These are phyloP conservation scores for Jatropha multifida DNA, from an alignment of 441 rosid genomes.

Conservation along the genomic window DNA sequence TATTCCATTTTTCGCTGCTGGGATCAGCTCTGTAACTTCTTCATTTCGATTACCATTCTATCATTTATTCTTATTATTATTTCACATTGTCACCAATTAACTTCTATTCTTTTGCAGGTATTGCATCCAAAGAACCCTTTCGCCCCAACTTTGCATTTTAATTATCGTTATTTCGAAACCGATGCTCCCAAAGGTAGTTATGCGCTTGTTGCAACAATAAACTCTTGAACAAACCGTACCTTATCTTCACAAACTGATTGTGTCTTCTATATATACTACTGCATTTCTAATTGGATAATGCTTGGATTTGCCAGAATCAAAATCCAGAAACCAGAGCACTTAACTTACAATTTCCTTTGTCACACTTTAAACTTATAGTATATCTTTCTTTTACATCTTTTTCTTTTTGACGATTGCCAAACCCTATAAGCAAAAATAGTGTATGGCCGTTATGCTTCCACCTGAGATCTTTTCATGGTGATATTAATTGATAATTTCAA, in stretches of 20 bases:
- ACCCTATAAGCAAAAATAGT: background rate
- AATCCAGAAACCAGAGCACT: background rate
- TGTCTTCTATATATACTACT: background rate
- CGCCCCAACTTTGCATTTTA: conserved; percentile 94
- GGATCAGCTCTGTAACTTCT: conserved; percentile 77
- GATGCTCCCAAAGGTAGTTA: conserved; percentile 86
- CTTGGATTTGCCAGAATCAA: background rate
- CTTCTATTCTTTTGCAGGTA: conserved; percentile 45
- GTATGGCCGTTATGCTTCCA: background rate
- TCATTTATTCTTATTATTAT: background rate
- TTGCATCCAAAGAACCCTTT: conserved; percentile 98
- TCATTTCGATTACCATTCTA: background rate
- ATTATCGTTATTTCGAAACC: conserved; percentile 94
- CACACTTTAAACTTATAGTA: background rate
- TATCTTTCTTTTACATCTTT: background rate
- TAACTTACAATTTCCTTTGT: too few relatives aligned
- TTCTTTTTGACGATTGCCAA: background rate
- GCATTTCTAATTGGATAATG: background rate
- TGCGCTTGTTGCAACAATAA: background rate
- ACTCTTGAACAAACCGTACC: background rate
- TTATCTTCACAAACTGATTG: background rate
- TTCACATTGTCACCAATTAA: too few relatives aligned
- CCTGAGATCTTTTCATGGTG: background rate
- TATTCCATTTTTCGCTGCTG: conserved; percentile 90
- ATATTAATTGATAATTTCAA: background rate